Percentiles rank a stretch among this genome's conserved stretches.
Evolutionary conservation across 495 filamentous ascomycete genomes (phyloP).

Genomic region (Annulohypoxylon moriforme): DNA sequence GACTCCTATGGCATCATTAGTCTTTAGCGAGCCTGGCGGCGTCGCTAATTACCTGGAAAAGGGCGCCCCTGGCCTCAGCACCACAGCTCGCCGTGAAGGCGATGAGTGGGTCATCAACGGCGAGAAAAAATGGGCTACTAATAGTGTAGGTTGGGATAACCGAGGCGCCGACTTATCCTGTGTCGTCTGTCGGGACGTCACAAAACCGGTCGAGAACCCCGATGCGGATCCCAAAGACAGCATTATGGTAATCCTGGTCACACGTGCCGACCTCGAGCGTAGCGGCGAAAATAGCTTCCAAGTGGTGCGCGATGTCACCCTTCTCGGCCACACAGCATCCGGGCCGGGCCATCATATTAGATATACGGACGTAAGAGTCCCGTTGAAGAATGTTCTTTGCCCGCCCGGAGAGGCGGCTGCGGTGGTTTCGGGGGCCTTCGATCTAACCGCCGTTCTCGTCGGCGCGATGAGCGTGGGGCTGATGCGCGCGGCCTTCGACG

Average conservation of each 20-base stretch:
- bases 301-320: slow-evolving; percentile 56
- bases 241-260: slow-evolving; percentile 63
- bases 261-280: slow-evolving; percentile 55
- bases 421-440: slow-evolving; percentile 56
- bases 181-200: slow-evolving; percentile 61
- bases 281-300: slow-evolving; percentile 54
- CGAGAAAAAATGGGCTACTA: slow-evolving; percentile 70
- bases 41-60: slow-evolving; percentile 65
- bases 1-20: slow-evolving; percentile 61
- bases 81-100: slow-evolving; percentile 61
- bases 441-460: slow-evolving; percentile 58
- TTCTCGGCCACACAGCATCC: slow-evolving; percentile 57
- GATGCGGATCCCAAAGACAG: slow-evolving; percentile 49
- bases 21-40: slow-evolving; percentile 63
- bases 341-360: slow-evolving; percentile 59
- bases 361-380: slow-evolving; percentile 62
- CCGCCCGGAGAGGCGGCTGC: slow-evolving; percentile 55
- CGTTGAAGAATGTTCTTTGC: slow-evolving; percentile 58
- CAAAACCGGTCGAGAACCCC: slow-evolving; percentile 34
- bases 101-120: slow-evolving; percentile 66
- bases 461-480: slow-evolving; percentile 66
- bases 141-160: slow-evolving; percentile 64
- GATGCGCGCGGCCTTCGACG: slow-evolving; percentile 66
- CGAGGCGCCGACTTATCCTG: slow-evolving; percentile 64
- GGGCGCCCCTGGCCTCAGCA: slow-evolving; percentile 59